These are phyloP conservation scores for Triadica sebifera DNA, from an alignment of 345 rosid genomes.

Conservation along the genomic window DNA sequence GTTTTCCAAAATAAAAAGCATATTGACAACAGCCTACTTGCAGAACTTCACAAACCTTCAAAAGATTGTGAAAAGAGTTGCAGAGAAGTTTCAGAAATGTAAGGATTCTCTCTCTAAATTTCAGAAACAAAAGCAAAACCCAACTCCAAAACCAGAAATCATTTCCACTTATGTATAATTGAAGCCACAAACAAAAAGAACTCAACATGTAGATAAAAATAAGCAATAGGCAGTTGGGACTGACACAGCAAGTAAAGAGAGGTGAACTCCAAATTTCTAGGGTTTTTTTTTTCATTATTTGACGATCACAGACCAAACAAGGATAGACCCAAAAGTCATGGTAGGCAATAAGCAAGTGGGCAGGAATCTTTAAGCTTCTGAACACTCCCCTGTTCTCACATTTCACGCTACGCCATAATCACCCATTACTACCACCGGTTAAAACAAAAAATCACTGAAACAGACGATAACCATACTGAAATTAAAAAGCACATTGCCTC, in stretches of 20 bases:
- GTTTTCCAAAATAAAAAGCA: background rate
- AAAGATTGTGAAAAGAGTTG: constrained; percentile 12
- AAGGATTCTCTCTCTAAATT: background rate
- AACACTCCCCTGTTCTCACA: background rate
- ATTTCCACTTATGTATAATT: constrained; percentile 6
- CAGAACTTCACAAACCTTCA: constrained; percentile 12
- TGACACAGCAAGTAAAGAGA: constrained; percentile 11
- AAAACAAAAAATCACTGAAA: background rate
- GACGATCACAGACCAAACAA: constrained; percentile 18
- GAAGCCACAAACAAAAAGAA: constrained; percentile 28
- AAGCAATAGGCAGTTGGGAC: constrained; percentile 14
- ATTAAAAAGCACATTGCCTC: constrained; percentile 8
- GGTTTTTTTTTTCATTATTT: constrained; percentile 8
- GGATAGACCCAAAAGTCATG: constrained; percentile 13
- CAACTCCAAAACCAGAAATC: constrained; percentile 23
- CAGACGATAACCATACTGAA: background rate
- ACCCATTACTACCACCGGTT: background rate
- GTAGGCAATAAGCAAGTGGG: constrained; percentile 19
- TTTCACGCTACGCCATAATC: background rate
- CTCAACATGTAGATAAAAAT: constrained; percentile 18
- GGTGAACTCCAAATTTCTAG: constrained; percentile 12
- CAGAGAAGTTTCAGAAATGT: background rate
- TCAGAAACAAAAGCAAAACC: constrained; percentile 22
- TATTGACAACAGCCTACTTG: constrained; percentile 8
- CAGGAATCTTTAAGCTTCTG: constrained; percentile 18